Percentiles rank a stretch among this genome's conserved stretches.
phyloP scores from a whole-genome alignment of 345 rosid species.

The Cardiospermum halicacabum region DNA sequence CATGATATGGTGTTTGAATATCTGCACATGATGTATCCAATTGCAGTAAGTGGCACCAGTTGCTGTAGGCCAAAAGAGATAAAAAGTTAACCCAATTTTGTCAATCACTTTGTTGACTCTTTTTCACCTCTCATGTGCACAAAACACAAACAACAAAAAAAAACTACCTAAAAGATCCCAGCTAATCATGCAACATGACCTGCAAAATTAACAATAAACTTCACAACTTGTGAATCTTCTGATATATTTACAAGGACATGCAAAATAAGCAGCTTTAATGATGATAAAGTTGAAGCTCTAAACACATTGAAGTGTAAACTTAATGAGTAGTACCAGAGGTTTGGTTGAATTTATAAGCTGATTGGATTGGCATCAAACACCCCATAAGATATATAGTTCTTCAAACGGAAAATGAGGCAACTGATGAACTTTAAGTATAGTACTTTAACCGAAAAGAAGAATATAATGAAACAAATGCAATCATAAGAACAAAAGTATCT shows the following conservation, averaged over 20 bases:
- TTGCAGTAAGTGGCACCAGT: background rate
- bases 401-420: too few species aligned
- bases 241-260: too few species aligned
- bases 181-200: background rate
- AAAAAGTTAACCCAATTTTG: slow-evolving; percentile 2
- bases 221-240: too few species aligned
- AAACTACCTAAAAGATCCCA: background rate
- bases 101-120: background rate
- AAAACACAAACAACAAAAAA: background rate
- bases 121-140: slow-evolving; percentile 3
- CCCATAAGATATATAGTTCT: too few species aligned
- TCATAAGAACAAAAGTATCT: background rate
- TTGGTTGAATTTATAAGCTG: background rate
- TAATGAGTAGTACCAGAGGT: background rate
- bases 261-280: background rate
- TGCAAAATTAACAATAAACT: background rate
- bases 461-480: background rate
- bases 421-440: too few species aligned
- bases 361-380: background rate
- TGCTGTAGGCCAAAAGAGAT: background rate
- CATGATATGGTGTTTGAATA: background rate
- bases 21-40: background rate
- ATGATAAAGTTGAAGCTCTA: background rate
- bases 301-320: background rate
- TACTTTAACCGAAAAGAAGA: background rate